Evolutionary conservation across 352 stramenopile genomes (phyloP).

Genomic region (Vaucheria bursata): DNA sequence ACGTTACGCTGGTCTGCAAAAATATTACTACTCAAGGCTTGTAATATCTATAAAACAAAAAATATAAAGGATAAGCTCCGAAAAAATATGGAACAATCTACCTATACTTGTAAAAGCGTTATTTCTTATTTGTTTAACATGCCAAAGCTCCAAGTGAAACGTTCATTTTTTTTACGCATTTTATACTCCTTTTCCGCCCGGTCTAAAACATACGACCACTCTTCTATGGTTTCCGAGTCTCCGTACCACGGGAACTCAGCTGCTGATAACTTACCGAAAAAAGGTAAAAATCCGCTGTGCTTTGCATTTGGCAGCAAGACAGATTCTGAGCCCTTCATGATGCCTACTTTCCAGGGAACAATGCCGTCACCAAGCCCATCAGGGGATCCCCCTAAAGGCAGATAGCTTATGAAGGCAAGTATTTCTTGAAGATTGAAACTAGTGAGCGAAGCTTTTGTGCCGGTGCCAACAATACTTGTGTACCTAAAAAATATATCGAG

Average conservation of each 20-base stretch:
- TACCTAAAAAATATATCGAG: constrained; percentile 8
- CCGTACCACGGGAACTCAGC: background rate
- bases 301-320: constrained; percentile 2
- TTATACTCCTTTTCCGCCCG: background rate
- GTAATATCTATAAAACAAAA: too few relatives aligned
- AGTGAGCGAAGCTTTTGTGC: constrained; percentile 15
- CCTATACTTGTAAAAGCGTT: too few relatives aligned
- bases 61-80: too few relatives aligned
- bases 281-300: constrained; percentile 4
- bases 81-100: too few relatives aligned
- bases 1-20: too few relatives aligned
- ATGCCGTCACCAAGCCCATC: background rate
- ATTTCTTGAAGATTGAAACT: constrained; percentile 25
- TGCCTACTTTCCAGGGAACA: background rate
- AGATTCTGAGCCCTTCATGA: constrained; percentile 3
- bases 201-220: background rate
- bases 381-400: constrained; percentile 18
- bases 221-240: background rate
- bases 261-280: background rate
- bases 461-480: constrained; percentile 39
- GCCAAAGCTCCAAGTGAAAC: too few relatives aligned
- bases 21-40: too few relatives aligned
- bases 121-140: too few relatives aligned
- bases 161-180: too few relatives aligned
- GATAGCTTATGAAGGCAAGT: constrained; percentile 41